These are phyloP conservation scores for Mycena amicta DNA, from an alignment of 768 basidiomycete species.

Conservation along the genomic window DNA sequence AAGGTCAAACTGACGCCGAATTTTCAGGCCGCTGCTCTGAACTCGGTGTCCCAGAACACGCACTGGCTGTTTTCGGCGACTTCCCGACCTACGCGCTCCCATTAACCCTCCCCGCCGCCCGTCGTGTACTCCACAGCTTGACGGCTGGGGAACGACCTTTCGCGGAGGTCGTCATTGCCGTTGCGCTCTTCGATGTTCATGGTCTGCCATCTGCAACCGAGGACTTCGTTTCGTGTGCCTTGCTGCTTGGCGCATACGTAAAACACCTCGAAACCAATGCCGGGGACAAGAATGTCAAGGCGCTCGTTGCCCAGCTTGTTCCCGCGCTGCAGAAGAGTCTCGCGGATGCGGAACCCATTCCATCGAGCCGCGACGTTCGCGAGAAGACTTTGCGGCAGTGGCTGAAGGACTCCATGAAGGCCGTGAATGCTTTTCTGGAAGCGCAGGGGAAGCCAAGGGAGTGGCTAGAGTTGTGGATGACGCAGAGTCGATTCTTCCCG, in stretches of 20 bases:
- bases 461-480: slow-evolving; percentile 23
- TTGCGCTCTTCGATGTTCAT: slow-evolving; percentile 13
- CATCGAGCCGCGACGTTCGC: slow-evolving; percentile 11
- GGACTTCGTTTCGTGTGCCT: slow-evolving; percentile 15
- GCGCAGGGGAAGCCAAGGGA: background rate
- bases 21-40: slow-evolving; percentile 17
- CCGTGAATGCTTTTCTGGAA: slow-evolving; percentile 12
- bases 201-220: slow-evolving; percentile 8
- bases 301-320: slow-evolving; percentile 7
- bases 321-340: slow-evolving; percentile 1
- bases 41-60: slow-evolving; percentile 15
- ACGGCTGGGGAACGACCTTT: slow-evolving; percentile 8
- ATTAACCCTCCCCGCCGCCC: slow-evolving; percentile 18
- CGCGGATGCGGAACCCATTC: slow-evolving; percentile 11
- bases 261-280: slow-evolving; percentile 4
- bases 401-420: slow-evolving; percentile 12
- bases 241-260: slow-evolving; percentile 17
- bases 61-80: slow-evolving; percentile 16
- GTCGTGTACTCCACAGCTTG: slow-evolving; percentile 15
- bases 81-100: slow-evolving; percentile 15
- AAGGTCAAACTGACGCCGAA: background rate
- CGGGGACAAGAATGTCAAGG: background rate
- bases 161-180: slow-evolving; percentile 10
- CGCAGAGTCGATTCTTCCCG: slow-evolving; percentile 11
- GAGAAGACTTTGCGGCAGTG: slow-evolving; percentile 20